Base-by-base conservation (phyloP, 23 red algal species). In the Gracilaria domingensis region DNA sequence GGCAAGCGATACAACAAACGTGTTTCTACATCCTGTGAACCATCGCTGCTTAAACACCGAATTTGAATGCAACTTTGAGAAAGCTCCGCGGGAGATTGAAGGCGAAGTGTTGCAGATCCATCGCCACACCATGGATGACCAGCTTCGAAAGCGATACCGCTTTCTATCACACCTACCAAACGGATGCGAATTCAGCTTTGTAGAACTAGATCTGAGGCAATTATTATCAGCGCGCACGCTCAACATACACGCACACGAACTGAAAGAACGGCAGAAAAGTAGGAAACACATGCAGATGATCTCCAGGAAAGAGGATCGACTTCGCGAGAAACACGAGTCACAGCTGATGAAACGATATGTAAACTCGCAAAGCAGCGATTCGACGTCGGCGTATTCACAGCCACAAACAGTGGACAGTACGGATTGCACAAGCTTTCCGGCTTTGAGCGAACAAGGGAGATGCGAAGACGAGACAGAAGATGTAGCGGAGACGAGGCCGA, bases 101-200 rank as follows among this genome's bases (percentile, higher is more conserved):
- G 80, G 66, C 4, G 40, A 45, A 6, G 92, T 95, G 7, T 8
- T 95, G 42, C 59, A 95, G 26, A 74, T 88, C 61, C 83, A 95
- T 48, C 66, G 82, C 4, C 40, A 60, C 47, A 95, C 70, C 1
- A 95, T 95, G 92, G 78, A 80, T 34, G 92, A 88, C 35, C 8
- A 59, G 29, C n/a, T 87, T 38, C 76, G 82, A 16, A 88, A 71
- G n/a, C 69, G 83, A 24, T 88, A 83, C 40, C 82, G 92, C 4
- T 95, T 95, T 23, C n/a, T 95, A 50, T 75, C 60, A 24, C 92
- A 95, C 73, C 54, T 95, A 21, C 83, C 92, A 8, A 23, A 80
- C 20, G 92, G 92, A 25, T 95, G 92, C 48, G 83, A 95, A 37
- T 95, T 95, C 49, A 80, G 25, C 24, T 88, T 95, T 88, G 82